Evolutionary conservation across 1,284 basidiomycete genomes (phyloP).

Genomic region (Anthracocystis panici-leucophaei): DNA sequence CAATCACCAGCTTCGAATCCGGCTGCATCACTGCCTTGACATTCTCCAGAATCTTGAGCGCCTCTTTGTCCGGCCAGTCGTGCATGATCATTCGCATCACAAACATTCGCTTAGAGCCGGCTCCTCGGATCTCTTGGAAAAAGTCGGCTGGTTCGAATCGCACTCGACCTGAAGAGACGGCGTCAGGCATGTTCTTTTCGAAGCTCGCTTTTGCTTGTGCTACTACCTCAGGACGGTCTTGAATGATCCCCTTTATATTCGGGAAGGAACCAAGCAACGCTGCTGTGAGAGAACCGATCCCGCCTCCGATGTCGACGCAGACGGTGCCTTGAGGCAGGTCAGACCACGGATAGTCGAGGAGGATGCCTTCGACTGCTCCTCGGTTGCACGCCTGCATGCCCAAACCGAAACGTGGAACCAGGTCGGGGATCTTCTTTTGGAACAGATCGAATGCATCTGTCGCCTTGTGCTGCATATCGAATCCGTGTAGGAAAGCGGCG

Average conservation of each 20-base stretch:
- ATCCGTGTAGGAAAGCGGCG: constrained; percentile 19
- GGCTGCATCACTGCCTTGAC: constrained; percentile 27
- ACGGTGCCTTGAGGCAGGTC: constrained; percentile 14
- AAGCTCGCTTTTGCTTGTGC: constrained; percentile 26
- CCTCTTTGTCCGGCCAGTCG: constrained; percentile 26
- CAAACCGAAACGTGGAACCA: constrained; percentile 10
- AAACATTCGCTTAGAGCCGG: constrained; percentile 20
- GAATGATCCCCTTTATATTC: constrained; percentile 24
- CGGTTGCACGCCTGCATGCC: constrained; percentile 30
- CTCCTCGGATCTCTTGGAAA: constrained; percentile 19
- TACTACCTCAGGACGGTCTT: constrained; percentile 27
- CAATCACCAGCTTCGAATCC: constrained; percentile 29
- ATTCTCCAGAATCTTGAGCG: constrained; percentile 26
- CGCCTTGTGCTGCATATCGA: constrained; percentile 15
- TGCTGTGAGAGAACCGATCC: constrained; percentile 17
- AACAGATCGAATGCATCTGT: constrained; percentile 12
- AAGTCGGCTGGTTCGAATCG: constrained; percentile 26
- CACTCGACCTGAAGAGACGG: constrained; percentile 26
- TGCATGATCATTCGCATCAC: constrained; percentile 39
- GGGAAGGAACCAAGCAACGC: constrained; percentile 14
- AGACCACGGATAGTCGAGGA: constrained; percentile 35
- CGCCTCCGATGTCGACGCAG: constrained; percentile 39
- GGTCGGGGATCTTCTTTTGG: constrained; percentile 11
- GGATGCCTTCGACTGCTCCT: constrained; percentile 13
- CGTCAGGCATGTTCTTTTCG: constrained; percentile 27